These are phyloP conservation scores for Candida sithepensis DNA, from an alignment of 805 yeast species.

Conservation along the genomic window DNA sequence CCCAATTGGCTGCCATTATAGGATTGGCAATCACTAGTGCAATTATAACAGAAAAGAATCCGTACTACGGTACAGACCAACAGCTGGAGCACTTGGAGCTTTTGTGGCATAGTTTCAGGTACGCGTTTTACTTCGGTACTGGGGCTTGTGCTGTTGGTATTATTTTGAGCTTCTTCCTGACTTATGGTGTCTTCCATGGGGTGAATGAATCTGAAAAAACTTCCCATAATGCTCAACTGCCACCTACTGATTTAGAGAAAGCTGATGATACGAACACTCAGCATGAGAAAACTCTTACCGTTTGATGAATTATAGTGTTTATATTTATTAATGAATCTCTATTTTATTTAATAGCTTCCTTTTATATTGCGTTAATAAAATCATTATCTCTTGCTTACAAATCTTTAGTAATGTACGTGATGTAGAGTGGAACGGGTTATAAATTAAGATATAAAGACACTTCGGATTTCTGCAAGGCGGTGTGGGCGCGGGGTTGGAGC, in stretches of 20 bases:
- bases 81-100: slow-evolving; percentile 12
- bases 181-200: slow-evolving; percentile 22
- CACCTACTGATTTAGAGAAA: background rate
- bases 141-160: slow-evolving; percentile 29
- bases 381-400: too few relatives aligned
- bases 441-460: too few relatives aligned
- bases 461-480: background rate
- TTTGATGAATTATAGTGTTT: too few relatives aligned
- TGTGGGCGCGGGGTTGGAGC: too few relatives aligned
- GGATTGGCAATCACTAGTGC: slow-evolving; percentile 37
- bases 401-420: too few relatives aligned
- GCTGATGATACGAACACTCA: background rate
- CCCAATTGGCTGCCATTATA: slow-evolving; percentile 33
- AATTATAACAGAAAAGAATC: slow-evolving; percentile 27
- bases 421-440: too few relatives aligned
- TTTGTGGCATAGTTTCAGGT: slow-evolving; percentile 27
- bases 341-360: too few relatives aligned
- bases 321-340: too few relatives aligned
- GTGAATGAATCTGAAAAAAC: background rate
- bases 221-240: background rate
- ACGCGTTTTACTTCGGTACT: slow-evolving; percentile 34
- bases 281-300: too few relatives aligned
- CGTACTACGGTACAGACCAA: slow-evolving; percentile 22
- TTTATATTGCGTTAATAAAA: too few relatives aligned
- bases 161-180: slow-evolving; percentile 25